phyloP scores from a whole-genome alignment of 306 rosid species.

The Cucumis hystrix region DNA sequence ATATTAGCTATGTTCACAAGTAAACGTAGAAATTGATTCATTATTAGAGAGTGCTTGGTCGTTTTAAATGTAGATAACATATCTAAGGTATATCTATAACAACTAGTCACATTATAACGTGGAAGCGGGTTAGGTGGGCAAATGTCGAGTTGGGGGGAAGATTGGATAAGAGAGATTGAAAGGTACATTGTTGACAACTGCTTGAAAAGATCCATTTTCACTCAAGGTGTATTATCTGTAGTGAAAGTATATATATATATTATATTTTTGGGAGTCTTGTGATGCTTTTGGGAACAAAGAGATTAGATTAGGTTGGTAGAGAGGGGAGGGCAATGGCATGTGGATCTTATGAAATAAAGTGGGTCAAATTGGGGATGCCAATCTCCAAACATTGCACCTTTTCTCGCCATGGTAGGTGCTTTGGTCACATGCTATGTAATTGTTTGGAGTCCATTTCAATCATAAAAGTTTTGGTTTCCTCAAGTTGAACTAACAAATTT shows the following conservation, averaged over 20 bases:
- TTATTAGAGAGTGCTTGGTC: too few species aligned
- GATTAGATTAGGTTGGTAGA: slow-evolving; percentile 3
- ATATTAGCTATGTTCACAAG: too few species aligned
- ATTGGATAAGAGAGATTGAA: neutral
- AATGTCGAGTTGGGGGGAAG: neutral
- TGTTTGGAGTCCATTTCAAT: neutral
- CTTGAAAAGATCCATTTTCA: neutral
- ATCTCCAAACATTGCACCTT: slow-evolving; percentile 1
- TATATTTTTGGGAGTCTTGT: neutral
- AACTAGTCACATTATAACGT: neutral
- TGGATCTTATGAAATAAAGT: neutral
- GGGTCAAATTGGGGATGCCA: neutral
- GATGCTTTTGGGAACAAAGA: neutral
- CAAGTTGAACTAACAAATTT: neutral
- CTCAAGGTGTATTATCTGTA: neutral
- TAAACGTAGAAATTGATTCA: too few species aligned
- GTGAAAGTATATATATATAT: neutral
- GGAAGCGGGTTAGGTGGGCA: neutral
- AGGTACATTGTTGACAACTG: neutral
- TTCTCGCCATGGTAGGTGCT: neutral
- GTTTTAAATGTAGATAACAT: too few species aligned
- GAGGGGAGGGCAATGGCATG: neutral
- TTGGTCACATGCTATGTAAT: neutral
- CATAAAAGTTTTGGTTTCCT: neutral
- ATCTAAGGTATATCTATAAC: neutral